Evolutionary conservation across 768 basidiomycete species (phyloP).

Genomic region (Favolaschia claudopus): DNA sequence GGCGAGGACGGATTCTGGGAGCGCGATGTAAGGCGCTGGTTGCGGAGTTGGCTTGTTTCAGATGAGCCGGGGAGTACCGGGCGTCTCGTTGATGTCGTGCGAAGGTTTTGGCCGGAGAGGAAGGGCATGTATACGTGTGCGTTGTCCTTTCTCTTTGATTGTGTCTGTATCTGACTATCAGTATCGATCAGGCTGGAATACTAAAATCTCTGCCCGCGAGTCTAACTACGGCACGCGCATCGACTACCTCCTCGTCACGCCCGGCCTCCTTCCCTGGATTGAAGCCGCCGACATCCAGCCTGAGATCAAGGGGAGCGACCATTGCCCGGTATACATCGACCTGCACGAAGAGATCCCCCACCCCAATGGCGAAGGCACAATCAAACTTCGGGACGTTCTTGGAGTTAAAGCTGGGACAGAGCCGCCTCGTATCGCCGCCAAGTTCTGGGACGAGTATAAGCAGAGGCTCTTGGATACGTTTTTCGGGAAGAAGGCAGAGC

Average conservation of each 20-base stretch:
- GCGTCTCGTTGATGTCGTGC: conserved; percentile 82
- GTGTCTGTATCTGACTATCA: not conserved
- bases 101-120: conserved; percentile 81
- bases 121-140: conserved; percentile 96
- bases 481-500: conserved; percentile 63
- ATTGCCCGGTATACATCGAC: conserved; percentile 96
- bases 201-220: conserved; percentile 87
- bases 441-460: conserved; percentile 88
- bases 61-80: conserved; percentile 55
- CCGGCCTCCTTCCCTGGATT: conserved; percentile 90
- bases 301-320: conserved; percentile 90
- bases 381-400: conserved; percentile 47
- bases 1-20: conserved; percentile 57
- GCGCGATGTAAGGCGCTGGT: conserved; percentile 77
- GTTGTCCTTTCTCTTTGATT: not conserved
- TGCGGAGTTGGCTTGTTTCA: conserved; percentile 72
- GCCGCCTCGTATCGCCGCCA: conserved; percentile 79
- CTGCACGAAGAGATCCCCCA: conserved; percentile 78
- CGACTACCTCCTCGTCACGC: conserved; percentile 90
- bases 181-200: conserved; percentile 88
- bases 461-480: conserved; percentile 85
- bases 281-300: conserved; percentile 85
- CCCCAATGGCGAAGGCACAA: conserved; percentile 41
- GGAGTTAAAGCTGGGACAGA: conserved; percentile 43
- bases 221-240: conserved; percentile 95